A percentile compares a stretch with the other conserved stretches of the same genome.
These are phyloP conservation scores for Pseudopithomyces chartarum DNA, from an alignment of 2,329 filamentous ascomycete species.

Conservation along the genomic window DNA sequence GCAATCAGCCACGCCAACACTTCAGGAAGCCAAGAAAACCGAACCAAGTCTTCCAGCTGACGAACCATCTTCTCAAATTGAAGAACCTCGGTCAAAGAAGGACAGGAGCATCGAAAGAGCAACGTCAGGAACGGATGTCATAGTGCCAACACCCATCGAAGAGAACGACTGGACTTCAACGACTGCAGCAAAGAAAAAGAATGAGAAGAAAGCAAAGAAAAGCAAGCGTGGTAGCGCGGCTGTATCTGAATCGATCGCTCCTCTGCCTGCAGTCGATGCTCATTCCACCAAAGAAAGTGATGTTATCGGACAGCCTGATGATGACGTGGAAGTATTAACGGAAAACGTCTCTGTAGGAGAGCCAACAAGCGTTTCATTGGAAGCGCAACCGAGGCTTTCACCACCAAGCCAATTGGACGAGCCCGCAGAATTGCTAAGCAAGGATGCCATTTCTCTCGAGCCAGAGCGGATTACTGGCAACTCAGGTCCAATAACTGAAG, in stretches of 20 bases:
- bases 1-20: not conserved
- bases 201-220: conserved; percentile 32
- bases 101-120: conserved; percentile 3
- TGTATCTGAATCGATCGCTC: conserved; percentile 9
- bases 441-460: not conserved
- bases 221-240: conserved; percentile 21
- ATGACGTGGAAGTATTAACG: not conserved
- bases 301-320: not conserved
- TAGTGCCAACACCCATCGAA: conserved; percentile 9
- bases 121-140: not conserved
- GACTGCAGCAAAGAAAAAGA: conserved; percentile 11
- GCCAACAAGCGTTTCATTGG: not conserved
- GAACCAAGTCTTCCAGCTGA: not conserved
- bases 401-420: not conserved
- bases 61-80: conserved; percentile 1
- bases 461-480: no score
- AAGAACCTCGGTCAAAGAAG: conserved; percentile 5
- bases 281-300: not conserved
- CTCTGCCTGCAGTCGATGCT: not conserved
- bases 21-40: not conserved
- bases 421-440: not conserved
- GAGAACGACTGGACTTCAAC: conserved; percentile 11
- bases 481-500: no score
- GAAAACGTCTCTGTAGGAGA: not conserved
- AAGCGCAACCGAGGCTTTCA: not conserved